phyloP scores from a whole-genome alignment of 352 stramenopile species.

The Phytophthora tentaculata region DNA sequence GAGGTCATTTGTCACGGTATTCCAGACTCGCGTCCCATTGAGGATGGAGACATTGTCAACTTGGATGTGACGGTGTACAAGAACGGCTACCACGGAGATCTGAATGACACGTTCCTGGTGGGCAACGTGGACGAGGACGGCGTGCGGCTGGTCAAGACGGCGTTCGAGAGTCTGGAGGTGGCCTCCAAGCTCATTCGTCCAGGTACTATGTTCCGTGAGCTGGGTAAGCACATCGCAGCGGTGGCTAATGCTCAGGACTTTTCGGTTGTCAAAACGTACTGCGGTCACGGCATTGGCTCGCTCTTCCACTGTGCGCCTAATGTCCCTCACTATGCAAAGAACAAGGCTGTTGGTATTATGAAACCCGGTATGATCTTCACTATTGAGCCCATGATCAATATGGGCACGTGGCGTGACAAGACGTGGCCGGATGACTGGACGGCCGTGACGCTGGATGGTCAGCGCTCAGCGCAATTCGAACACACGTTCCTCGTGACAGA shows the following conservation, averaged over 20 bases:
- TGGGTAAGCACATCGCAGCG: constrained; percentile 94
- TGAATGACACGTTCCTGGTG: constrained; percentile 99
- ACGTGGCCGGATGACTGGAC: constrained; percentile 99
- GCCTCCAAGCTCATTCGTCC: constrained; percentile 93
- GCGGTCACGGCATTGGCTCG: constrained; percentile 97
- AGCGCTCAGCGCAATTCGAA: constrained; percentile 96
- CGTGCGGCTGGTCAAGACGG: constrained; percentile 92
- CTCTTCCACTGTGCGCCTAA: constrained; percentile 98
- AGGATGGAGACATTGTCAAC: constrained; percentile 99
- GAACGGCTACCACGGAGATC: constrained; percentile 97
- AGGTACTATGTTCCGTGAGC: constrained; percentile 95
- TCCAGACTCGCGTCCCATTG: constrained; percentile 94
- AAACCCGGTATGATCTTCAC: constrained; percentile 98
- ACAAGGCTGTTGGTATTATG: constrained; percentile 98
- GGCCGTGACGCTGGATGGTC: constrained; percentile 95
- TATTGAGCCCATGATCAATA: constrained; percentile 99
- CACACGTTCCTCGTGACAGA: constrained; percentile 99
- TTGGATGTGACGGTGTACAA: constrained; percentile 98
- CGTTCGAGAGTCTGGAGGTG: constrained; percentile 93
- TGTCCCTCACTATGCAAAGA: constrained; percentile 98
- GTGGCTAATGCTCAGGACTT: constrained; percentile 88
- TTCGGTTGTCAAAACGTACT: constrained; percentile 97
- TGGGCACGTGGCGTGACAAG: constrained; percentile 89
- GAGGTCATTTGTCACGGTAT: constrained; percentile 98
- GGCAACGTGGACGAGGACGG: constrained; percentile 96